A percentile compares a stretch with the other conserved stretches of the same genome.
Conservation (phyloP, 768 basidiomycete species). For the Daedaleopsis sinensis region DNA sequence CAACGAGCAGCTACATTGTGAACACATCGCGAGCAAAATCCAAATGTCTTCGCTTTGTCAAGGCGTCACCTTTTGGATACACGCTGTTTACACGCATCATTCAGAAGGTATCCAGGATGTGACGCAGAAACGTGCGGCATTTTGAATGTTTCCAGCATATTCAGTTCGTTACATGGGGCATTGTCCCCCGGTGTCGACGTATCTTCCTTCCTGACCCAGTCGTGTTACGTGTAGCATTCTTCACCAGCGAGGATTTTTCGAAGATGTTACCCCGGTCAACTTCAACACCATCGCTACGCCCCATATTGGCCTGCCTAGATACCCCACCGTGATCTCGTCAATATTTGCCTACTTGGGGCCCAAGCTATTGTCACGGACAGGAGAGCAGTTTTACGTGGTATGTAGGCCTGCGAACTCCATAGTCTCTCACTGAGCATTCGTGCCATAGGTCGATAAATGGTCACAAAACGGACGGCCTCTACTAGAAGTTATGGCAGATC, state of each 20-base stretch:
- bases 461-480: slow-evolving; percentile 65
- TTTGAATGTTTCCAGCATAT: no score
- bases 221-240: slow-evolving; percentile 57
- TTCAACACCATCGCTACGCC: slow-evolving; percentile 87
- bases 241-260: slow-evolving; percentile 71
- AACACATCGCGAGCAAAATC: no score
- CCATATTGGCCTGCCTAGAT: slow-evolving; percentile 73
- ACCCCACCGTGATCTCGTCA: slow-evolving; percentile 59
- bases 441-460: slow-evolving; percentile 61
- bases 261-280: slow-evolving; percentile 69
- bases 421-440: neutral
- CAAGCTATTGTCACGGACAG: slow-evolving; percentile 73
- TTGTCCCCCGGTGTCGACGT: no score
- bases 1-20: no score
- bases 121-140: no score
- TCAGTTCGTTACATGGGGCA: no score
- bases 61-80: no score
- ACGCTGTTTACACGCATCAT: no score
- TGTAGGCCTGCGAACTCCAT: neutral
- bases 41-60: no score
- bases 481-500: slow-evolving; percentile 80
- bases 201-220: neutral
- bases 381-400: slow-evolving; percentile 53
- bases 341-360: slow-evolving; percentile 62
- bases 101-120: no score